Percentiles rank a stretch among this genome's conserved stretches.
These are phyloP conservation scores for Phytomonas sp. DNA, from an alignment of 208 protist species.

Conservation along the genomic window DNA sequence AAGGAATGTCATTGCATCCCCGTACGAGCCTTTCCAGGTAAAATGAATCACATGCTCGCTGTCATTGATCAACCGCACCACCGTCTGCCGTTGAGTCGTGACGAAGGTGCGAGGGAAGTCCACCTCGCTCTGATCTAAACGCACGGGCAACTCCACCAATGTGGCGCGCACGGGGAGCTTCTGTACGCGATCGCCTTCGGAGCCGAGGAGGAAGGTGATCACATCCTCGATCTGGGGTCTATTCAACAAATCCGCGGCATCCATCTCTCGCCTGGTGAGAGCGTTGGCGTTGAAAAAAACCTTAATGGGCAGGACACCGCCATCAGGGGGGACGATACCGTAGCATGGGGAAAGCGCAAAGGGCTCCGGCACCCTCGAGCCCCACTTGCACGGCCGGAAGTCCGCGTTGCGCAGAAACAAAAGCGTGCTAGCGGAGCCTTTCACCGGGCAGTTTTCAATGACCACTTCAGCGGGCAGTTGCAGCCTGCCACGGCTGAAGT, in stretches of 20 bases:
- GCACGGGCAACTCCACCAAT: constrained; percentile 64
- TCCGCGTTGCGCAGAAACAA: constrained; percentile 89
- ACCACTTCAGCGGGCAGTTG: constrained; percentile 67
- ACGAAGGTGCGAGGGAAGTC: constrained; percentile 86
- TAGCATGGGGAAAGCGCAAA: constrained; percentile 54
- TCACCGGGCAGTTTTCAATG: constrained; percentile 69
- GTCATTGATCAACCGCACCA: constrained; percentile 83
- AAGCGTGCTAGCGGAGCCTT: constrained; percentile 40
- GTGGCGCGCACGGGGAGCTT: constrained; percentile 49
- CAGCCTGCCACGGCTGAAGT: constrained; percentile 73
- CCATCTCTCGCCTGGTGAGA: not conserved
- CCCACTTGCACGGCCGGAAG: constrained; percentile 49
- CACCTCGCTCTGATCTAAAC: constrained; percentile 50
- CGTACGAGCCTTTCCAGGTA: constrained; percentile 65
- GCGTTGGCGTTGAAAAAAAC: constrained; percentile 40
- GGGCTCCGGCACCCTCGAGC: constrained; percentile 26
- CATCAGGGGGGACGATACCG: constrained; percentile 42
- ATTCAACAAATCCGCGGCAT: not conserved
- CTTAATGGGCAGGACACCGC: constrained; percentile 62
- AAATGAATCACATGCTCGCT: constrained; percentile 75
- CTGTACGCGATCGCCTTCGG: constrained; percentile 73
- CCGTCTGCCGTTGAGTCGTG: constrained; percentile 72
- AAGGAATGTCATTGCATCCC: constrained; percentile 7
- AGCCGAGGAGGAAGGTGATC: constrained; percentile 78
- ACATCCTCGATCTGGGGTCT: constrained; percentile 4